Base-by-base conservation (phyloP, 176 grass and related monocot species). In the Otatea glauca region DNA sequence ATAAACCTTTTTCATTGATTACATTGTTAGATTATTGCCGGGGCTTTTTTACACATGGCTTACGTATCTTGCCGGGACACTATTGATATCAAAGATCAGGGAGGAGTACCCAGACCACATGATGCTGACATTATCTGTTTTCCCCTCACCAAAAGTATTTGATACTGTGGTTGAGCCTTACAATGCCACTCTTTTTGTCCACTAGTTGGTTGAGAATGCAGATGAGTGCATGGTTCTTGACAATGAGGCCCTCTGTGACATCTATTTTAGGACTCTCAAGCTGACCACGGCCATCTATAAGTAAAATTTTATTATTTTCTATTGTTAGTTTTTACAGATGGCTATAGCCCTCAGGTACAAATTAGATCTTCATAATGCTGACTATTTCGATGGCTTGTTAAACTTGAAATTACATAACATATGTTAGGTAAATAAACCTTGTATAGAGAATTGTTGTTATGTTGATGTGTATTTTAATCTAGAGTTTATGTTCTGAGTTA, bases 211-310 rank as follows among this genome's bases (percentile, higher is more conserved):
- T 39, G 88, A 87, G 84, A 90, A 90, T 54, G 88, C 88, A 3
- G 88, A 90, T 60, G 88, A 90, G 66, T 90, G 88, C 70, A 90
- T 90, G 88, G 88, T 90, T 65, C 88, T 90, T 39, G 88, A 90
- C 66, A 90, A 90, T 9, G 88, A 90, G 58, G 88, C 88, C 15
- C 88, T 90, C 20, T 90, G 87, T 74, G 88, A 90, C 72, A 90
- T 90, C 58, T 90, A 84, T 78, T 90, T 90, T 58, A 79, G 88
- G 70, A 90, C 84, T 74, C 88, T 90, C 43, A 90, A 90, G 79
- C 79, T 90, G 34, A 90, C 88, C 10, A 90, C 88, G 14, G 84
- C 88, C 60, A 90, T 84, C 79, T 90, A 83, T 90, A 86, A 86
- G 83, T 6, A 11, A 80, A 27, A 17, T 23, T 56, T 56, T 72